A percentile compares a stretch with the other conserved stretches of the same genome.
phyloP scores from a whole-genome alignment of 805 yeast genomes.

The Kodamaea hsintzibuensis region DNA sequence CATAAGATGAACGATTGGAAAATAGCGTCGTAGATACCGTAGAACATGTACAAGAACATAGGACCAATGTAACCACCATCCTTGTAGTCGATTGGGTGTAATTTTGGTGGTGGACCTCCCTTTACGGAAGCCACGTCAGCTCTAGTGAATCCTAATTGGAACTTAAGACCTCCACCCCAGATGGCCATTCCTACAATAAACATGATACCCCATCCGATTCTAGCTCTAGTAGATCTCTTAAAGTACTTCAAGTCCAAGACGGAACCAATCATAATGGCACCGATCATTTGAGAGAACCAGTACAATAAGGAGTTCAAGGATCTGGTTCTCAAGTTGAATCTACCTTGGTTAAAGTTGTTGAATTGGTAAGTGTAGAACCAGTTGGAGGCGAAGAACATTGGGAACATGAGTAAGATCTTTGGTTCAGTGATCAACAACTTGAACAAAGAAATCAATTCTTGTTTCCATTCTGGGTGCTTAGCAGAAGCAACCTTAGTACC shows the following conservation, averaged over 20 bases:
- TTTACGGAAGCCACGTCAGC: conserved; percentile 24
- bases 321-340: conserved; percentile 59
- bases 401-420: conserved; percentile 51
- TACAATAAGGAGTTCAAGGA: conserved; percentile 61
- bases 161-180: conserved; percentile 61
- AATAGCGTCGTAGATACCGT: conserved; percentile 59
- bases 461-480: conserved; percentile 46
- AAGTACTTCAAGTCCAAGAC: conserved; percentile 46
- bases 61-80: conserved; percentile 54
- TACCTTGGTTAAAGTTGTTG: conserved; percentile 55
- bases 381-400: conserved; percentile 63
- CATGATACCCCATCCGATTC: conserved; percentile 43
- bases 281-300: conserved; percentile 62
- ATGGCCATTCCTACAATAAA: conserved; percentile 45
- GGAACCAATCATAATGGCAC: conserved; percentile 51
- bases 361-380: conserved; percentile 70
- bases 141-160: conserved; percentile 45
- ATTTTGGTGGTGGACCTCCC: conserved; percentile 5
- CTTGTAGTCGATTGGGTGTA: conserved; percentile 45
- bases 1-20: conserved; percentile 61
- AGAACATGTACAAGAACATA: conserved; percentile 61
- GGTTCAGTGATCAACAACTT: conserved; percentile 41
- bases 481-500: conserved; percentile 48
- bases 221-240: conserved; percentile 47
- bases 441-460: conserved; percentile 45